Evolutionary conservation across 2,329 filamentous ascomycete species (phyloP).

Genomic region (Clarireedia paspali): DNA sequence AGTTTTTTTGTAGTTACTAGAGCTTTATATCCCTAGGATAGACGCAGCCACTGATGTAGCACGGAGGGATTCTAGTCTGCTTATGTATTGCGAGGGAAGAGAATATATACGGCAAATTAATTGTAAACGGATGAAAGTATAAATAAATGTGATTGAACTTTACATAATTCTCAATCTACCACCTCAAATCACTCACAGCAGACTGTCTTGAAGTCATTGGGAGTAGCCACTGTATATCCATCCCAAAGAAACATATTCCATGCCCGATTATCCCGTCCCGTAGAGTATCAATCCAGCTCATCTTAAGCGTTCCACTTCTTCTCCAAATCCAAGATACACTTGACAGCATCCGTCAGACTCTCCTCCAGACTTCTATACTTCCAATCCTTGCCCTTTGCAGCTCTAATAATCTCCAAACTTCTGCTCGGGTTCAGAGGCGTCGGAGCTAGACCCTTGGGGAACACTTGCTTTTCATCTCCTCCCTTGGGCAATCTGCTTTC

Average conservation of each 20-base stretch:
- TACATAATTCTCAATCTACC: too few species aligned
- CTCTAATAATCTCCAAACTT: slow-evolving; percentile 12
- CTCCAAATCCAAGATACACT: slow-evolving; percentile 23
- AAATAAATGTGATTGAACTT: too few species aligned
- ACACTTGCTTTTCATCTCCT: slow-evolving; percentile 28
- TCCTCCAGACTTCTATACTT: slow-evolving; percentile 23
- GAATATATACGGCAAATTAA: too few species aligned
- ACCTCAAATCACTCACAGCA: too few species aligned
- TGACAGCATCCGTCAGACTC: slow-evolving; percentile 24
- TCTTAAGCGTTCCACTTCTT: slow-evolving; percentile 10
- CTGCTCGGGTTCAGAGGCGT: slow-evolving; percentile 20
- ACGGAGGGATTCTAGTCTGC: too few species aligned
- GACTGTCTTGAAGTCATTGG: too few species aligned
- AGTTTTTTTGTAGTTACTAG: too few species aligned
- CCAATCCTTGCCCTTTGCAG: slow-evolving; percentile 11
- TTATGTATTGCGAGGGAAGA: too few species aligned
- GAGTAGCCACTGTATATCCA: not conserved
- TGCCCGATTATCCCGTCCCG: not conserved
- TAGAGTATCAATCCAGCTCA: not conserved
- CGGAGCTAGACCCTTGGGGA: slow-evolving; percentile 19
- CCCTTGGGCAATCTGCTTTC: slow-evolving; percentile 36
- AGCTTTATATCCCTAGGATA: too few species aligned
- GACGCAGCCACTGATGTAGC: too few species aligned
- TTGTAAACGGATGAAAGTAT: too few species aligned
- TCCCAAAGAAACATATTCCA: not conserved